These are phyloP conservation scores for Microdochium nivale DNA, from an alignment of 2,329 filamentous ascomycete genomes.

Conservation along the genomic window DNA sequence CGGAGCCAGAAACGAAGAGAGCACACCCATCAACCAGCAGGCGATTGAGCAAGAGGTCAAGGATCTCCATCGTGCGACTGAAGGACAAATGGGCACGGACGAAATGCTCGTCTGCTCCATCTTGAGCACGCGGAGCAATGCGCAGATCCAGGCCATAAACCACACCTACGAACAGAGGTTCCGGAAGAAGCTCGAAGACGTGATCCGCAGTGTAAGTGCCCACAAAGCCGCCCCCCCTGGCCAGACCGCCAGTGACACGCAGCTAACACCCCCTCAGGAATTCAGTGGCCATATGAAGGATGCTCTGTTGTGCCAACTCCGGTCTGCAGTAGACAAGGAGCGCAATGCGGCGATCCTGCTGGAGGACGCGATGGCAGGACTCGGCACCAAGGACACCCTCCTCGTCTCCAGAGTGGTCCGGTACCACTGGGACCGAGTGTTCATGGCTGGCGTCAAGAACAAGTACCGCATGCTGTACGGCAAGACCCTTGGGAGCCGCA, in stretches of 20 bases:
- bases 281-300: slow-evolving; percentile 92
- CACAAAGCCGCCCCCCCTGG: no score
- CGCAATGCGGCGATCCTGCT: slow-evolving; percentile 74
- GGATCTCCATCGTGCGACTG: slow-evolving; percentile 69
- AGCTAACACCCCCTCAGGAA: slow-evolving; percentile 35
- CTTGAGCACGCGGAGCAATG: slow-evolving; percentile 66
- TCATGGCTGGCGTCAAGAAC: slow-evolving; percentile 68
- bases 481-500: slow-evolving; percentile 57
- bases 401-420: slow-evolving; percentile 72
- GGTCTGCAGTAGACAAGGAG: slow-evolving; percentile 67
- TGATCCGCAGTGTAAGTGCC: slow-evolving; percentile 56
- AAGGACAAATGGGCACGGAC: slow-evolving; percentile 65
- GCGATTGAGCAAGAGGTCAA: slow-evolving; percentile 68
- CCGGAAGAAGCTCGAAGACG: slow-evolving; percentile 58
- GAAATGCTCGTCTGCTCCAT: slow-evolving; percentile 72
- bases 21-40: slow-evolving; percentile 61
- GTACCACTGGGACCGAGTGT: slow-evolving; percentile 71
- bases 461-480: slow-evolving; percentile 68
- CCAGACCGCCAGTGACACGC: background rate
- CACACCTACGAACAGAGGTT: slow-evolving; percentile 69
- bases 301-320: slow-evolving; percentile 72
- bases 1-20: slow-evolving; percentile 70
- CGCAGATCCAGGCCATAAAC: slow-evolving; percentile 74
- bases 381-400: slow-evolving; percentile 78
- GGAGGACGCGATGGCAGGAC: slow-evolving; percentile 80